Evolutionary conservation across 2,329 filamentous ascomycete species (phyloP), one percentile per base, ranked within the genome.

Genomic region (Annulohypoxylon truncatum): DNA sequence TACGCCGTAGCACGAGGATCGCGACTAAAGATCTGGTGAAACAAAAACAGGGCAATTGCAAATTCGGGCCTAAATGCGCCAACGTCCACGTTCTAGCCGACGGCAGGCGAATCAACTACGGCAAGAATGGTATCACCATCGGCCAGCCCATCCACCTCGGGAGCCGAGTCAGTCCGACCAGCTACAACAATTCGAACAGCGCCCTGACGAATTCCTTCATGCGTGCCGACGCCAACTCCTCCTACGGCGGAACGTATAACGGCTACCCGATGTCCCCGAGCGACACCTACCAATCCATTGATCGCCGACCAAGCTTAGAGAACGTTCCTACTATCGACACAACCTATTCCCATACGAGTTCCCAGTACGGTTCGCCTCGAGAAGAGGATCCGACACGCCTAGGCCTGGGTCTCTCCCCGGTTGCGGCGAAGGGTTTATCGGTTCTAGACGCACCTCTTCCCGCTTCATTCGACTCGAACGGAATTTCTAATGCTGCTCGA

Each of bases 41-140:
- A 72, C 67, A 48, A 52, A 74, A 52, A 56, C 74, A 97, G 93
- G 96, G 96, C 72, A 97, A 97, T 81, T 99, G 96, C 89, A 98
- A 98, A 80, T 99, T 98, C 79, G 96, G 96, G 68, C 92, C 93
- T 69, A 98, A 98, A 81, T 99, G 96, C 84, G 95, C 95, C 76
- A 93, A 98, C 77, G 93, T 96, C 71, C 96, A 99, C 80, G 92
- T 98, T 75, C 90, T 97, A 51, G 94, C 94, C 72, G 94, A 98
- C 79, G 96, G 96, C 65, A 90, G 93, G 74, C 89, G 95, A 77
- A 93, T 98, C 77, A 97, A 97, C 80, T 90, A 90, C 74, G 85
- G 87, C 74, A 89, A 89, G 77, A 88, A 88, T 75, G 87, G 87
- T 82, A 92, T 85, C 83, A 91, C 84, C 66, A 88, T 87, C 79